Base-by-base conservation (phyloP, 257 asterid genomes). In the Solanum pennellii region DNA sequence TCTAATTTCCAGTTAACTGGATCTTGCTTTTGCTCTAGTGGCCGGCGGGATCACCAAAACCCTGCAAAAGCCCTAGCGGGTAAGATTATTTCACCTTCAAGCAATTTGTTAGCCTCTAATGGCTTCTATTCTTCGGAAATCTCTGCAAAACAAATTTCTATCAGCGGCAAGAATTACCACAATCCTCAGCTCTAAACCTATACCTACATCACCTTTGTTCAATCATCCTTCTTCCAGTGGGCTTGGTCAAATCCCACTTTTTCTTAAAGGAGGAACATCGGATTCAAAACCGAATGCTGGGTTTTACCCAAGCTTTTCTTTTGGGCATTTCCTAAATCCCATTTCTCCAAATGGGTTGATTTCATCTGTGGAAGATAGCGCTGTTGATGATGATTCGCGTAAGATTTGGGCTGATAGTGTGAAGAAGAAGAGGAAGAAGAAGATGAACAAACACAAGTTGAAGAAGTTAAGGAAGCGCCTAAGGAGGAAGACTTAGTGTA, bases 391-490 rank as follows among this genome's bases (percentile, higher is more conserved):
- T 10, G 98, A 92, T 72, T 66, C 93, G 13, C 87, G 37, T 69
- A 87, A 91, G 76, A 88, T 96, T 39, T 94, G 94, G 90, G 97
- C 98, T 23, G 98, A 95, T 76, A 95, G 98, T 87, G 96, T 94
- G 88, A 96, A 96, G 94, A 94, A 96, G 94, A 96, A 96, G 98
- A 91, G 99, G 88, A 94, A 93, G 86, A 94, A 35, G 94, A 96
- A 94, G 95, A 96, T 96, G 99, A 96, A 93, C 90, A 94, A 96
- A 93, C 99, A 94, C 91, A 96, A 96, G 91, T 74, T 96, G 92
- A 93, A 91, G 97, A 96, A 96, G 92, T 92, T 92, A 82, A 92
- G 96, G 86, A 96, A 94, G 93, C 92, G 91, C 37, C 89, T 88
- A 85, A 90, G 96, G 89, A 94, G 92, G 92, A 95, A 94, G 87